These are phyloP conservation scores for Coelastrella sp. DNA, from an alignment of 139 green algal species.

Conservation along the genomic window DNA sequence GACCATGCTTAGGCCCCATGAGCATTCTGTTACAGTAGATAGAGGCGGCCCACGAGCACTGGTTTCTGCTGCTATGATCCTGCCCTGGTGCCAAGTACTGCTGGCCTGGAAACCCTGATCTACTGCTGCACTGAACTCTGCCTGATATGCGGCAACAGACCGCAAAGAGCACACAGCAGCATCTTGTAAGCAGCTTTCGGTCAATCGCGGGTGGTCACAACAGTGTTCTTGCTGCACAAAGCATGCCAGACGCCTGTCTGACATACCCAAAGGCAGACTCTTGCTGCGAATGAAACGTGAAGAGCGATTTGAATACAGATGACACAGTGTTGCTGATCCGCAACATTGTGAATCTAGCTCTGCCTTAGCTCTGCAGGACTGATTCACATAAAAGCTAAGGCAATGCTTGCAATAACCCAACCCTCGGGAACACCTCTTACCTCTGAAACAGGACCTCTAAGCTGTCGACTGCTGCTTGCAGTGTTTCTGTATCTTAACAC, in stretches of 20 bases:
- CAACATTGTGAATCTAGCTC: no score
- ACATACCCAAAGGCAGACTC: no score
- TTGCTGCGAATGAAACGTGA: no score
- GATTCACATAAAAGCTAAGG: no score
- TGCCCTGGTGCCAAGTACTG: conserved; percentile 77
- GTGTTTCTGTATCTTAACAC: neutral
- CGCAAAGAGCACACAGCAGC: no score
- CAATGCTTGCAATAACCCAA: neutral
- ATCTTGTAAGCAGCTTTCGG: no score
- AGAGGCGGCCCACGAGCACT: conserved; percentile 26
- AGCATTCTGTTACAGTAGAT: conserved; percentile 56
- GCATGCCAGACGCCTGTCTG: no score
- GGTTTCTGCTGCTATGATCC: conserved; percentile 66
- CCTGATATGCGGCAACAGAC: conserved; percentile 54
- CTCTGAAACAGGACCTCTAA: neutral
- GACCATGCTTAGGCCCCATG: conserved; percentile 80
- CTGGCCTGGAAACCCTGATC: conserved; percentile 83
- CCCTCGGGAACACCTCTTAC: neutral
- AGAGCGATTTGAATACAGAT: no score
- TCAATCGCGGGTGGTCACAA: no score
- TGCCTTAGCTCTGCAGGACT: no score
- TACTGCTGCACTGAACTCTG: conserved; percentile 68
- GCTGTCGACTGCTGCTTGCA: neutral
- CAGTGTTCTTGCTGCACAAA: no score
- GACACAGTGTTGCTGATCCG: no score